Conservation (phyloP, 208 protist genomes). For the Naegleria gruberi region DNA sequence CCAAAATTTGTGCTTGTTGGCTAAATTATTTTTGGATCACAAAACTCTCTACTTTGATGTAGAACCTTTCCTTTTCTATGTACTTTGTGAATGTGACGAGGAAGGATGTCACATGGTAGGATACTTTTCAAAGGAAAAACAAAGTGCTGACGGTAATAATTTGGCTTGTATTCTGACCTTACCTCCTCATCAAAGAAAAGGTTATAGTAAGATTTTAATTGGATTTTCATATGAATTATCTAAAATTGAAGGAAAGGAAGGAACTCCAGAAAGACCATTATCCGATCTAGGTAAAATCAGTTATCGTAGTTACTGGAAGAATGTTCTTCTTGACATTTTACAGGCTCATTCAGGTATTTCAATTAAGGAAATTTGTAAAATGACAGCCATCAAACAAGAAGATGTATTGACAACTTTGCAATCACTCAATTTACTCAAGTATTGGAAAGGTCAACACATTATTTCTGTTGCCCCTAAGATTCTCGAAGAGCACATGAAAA, state of each 20-base stretch:
- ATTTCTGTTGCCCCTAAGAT: slow-evolving; percentile 58
- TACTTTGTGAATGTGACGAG: slow-evolving; percentile 83
- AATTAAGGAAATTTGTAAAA: slow-evolving; percentile 32
- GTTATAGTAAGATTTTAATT: slow-evolving; percentile 96
- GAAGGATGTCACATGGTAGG: slow-evolving; percentile 88
- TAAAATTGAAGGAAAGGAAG: slow-evolving; percentile 83
- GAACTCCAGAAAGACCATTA: slow-evolving; percentile 97
- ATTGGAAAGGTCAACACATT: slow-evolving; percentile 65
- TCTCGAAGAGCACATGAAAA: slow-evolving; percentile 45
- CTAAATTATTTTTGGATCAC: slow-evolving; percentile 98
- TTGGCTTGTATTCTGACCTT: slow-evolving; percentile 97
- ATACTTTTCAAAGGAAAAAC: slow-evolving; percentile 98
- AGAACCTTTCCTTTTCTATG: slow-evolving; percentile 97
- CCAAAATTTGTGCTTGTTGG: slow-evolving; percentile 95
- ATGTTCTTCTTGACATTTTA: slow-evolving; percentile 66
- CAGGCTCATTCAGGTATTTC: slow-evolving; percentile 35
- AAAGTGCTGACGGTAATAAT: slow-evolving; percentile 91
- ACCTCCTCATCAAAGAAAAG: slow-evolving; percentile 79
- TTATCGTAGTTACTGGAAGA: slow-evolving; percentile 84
- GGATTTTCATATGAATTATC: slow-evolving; percentile 96
- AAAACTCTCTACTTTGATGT: slow-evolving; percentile 99
- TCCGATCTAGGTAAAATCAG: slow-evolving; percentile 92
- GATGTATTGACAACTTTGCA: slow-evolving; percentile 67
- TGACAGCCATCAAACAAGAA: slow-evolving; percentile 49
- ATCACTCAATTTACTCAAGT: slow-evolving; percentile 53